Conservation (phyloP, 495 filamentous ascomycete species). For the Xylaria castorea region DNA sequence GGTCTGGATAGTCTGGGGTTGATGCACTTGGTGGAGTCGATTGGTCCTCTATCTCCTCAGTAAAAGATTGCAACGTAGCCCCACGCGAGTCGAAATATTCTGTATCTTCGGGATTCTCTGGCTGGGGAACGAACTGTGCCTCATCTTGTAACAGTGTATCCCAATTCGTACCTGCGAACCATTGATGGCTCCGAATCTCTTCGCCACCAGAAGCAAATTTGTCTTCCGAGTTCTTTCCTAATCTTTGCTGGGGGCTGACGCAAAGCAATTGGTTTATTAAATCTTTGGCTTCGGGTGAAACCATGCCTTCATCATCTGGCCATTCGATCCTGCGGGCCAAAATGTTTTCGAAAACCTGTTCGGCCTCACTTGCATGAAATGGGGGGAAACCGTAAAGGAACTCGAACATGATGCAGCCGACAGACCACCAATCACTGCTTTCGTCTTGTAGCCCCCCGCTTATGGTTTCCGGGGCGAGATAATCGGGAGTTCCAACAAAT, state of each 20-base stretch:
- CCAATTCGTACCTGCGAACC: conserved; percentile 91
- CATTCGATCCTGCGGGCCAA: conserved; percentile 86
- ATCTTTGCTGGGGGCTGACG: conserved; percentile 75
- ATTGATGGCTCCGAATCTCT: conserved; percentile 86
- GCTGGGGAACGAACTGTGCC: conserved; percentile 91
- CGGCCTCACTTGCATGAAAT: conserved; percentile 89
- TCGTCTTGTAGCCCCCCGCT: conserved; percentile 94
- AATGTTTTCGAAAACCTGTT: conserved; percentile 97
- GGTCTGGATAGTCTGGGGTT: conserved; percentile 78
- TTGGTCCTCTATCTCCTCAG: conserved; percentile 93
- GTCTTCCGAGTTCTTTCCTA: conserved; percentile 84
- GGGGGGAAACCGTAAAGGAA: conserved; percentile 90
- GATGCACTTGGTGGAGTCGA: conserved; percentile 67
- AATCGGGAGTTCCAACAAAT: conserved; percentile 97
- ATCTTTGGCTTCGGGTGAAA: conserved; percentile 87
- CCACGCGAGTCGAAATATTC: conserved; percentile 97
- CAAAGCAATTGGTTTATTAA: conserved; percentile 90
- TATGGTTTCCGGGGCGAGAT: conserved; percentile 96
- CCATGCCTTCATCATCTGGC: conserved; percentile 75
- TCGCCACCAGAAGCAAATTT: conserved; percentile 82
- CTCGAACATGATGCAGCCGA: conserved; percentile 97
- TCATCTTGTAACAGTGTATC: conserved; percentile 88
- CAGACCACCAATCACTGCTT: conserved; percentile 99
- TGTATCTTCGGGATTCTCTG: conserved; percentile 94
- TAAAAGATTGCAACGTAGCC: conserved; percentile 86